Base-by-base conservation (phyloP, 495 filamentous ascomycete genomes). In the Xylaria intraflava region DNA sequence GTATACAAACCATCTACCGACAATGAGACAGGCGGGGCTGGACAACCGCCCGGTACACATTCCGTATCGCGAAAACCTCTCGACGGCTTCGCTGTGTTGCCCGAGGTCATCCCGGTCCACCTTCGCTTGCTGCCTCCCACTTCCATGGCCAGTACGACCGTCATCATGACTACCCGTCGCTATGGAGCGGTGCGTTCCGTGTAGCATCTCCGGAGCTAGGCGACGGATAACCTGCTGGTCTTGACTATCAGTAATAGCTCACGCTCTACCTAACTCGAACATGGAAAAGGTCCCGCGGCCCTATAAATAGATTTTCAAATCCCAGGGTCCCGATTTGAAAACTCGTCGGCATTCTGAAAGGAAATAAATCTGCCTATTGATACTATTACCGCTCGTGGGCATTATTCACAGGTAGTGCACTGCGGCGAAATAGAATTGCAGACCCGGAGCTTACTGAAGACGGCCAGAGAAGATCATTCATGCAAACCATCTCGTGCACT, bases 331-430 rank as follows among this genome's bases (percentile, higher is more conserved):
- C 55, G 10, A 57, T 76, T n/a, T 61, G 65, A 24, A 36, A 43
- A 19, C 67, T 77, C 9, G 74, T 80, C 6, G 65, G 65, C 22
- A 55, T 43, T 10, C 61, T 77, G 16, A 29, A 60, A 9, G 57
- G 46, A 8, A 71, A 29, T 74, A 3, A 57, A 70, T 9, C 55
- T 69, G 38, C 65, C 12, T 60, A 64, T 47, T 67, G 36, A 27
- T n/a, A 52, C 42, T 1, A 50, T 62, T 12, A 46, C 53, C 12
- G 43, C 59, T 81, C 23, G 57, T 47, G 16, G 44, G 46, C 20
- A 70, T 79, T 39, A 55, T 79, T 43, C 75, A 70, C 59, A 76
- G 75, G n/a, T n/a, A n/a, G n/a, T 52, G 75, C 77, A 1, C 69
- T 60, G 49, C 67, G 67, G 23, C 74, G 70, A 69, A 75, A 72